These are phyloP conservation scores for Trichoderma koningiopsis DNA, from an alignment of 2,329 filamentous ascomycete genomes.

Conservation along the genomic window DNA sequence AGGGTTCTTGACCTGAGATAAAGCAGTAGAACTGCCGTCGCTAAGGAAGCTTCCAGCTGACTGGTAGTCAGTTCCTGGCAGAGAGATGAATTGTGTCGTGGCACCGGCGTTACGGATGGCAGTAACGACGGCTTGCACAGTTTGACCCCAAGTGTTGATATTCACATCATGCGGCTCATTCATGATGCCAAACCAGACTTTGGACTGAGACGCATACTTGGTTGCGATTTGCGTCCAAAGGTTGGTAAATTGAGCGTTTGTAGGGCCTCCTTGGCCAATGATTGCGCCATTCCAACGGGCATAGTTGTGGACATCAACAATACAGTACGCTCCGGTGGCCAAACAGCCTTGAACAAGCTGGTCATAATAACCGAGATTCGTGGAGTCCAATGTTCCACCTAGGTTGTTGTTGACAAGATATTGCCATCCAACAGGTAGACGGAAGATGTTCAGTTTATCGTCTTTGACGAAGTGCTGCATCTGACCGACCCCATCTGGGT, in stretches of 20 bases:
- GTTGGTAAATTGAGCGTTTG: constrained; percentile 57
- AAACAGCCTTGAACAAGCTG: constrained; percentile 57
- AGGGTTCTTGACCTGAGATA: constrained; percentile 57
- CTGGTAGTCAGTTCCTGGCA: constrained; percentile 62
- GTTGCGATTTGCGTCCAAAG: constrained; percentile 59
- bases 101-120: constrained; percentile 64
- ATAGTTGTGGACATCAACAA: constrained; percentile 58
- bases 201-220: constrained; percentile 50
- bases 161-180: constrained; percentile 65
- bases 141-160: constrained; percentile 56
- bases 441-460: constrained; percentile 54
- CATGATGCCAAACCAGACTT: constrained; percentile 63
- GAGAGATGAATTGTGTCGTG: constrained; percentile 55
- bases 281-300: constrained; percentile 63
- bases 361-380: constrained; percentile 55
- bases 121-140: constrained; percentile 61
- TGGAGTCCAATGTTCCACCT: constrained; percentile 48
- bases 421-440: constrained; percentile 55
- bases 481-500: constrained; percentile 44
- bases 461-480: constrained; percentile 57
- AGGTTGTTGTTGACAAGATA: constrained; percentile 54
- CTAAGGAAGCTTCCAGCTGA: constrained; percentile 48
- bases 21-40: constrained; percentile 50
- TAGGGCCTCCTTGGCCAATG: constrained; percentile 64
- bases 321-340: constrained; percentile 54